A percentile compares a stretch with the other conserved stretches of the same genome.
Evolutionary conservation across 805 yeast genomes (phyloP).

Genomic region (Allodekkera sacchari): DNA sequence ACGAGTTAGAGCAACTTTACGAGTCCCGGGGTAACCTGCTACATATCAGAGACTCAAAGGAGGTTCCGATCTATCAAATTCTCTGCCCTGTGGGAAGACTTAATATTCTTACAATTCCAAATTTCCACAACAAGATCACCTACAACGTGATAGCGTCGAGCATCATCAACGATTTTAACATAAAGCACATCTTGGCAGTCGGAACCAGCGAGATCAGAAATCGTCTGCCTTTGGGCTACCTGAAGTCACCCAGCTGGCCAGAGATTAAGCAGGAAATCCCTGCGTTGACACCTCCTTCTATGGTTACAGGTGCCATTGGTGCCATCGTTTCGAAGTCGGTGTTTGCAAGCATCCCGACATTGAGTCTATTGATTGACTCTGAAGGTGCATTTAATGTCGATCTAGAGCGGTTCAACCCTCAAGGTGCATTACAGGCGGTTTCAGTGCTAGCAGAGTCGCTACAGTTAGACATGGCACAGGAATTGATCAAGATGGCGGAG

Average conservation of each 20-base stretch:
- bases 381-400: slow-evolving; percentile 41
- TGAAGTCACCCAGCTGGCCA: no score
- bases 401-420: slow-evolving; percentile 31
- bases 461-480: slow-evolving; percentile 3
- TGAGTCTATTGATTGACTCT: slow-evolving; percentile 27
- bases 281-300: slow-evolving; percentile 38
- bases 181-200: slow-evolving; percentile 9
- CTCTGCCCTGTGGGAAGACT: slow-evolving; percentile 2
- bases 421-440: slow-evolving; percentile 34
- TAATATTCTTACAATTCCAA: slow-evolving; percentile 14
- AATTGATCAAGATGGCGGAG: slow-evolving; percentile 6
- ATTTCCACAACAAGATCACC: slow-evolving; percentile 14
- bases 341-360: slow-evolving; percentile 4
- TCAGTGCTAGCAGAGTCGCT: slow-evolving; percentile 13
- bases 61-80: slow-evolving; percentile 9
- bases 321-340: slow-evolving; percentile 27
- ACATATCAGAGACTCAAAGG: slow-evolving; percentile 7
- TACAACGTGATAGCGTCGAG: slow-evolving; percentile 17
- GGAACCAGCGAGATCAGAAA: slow-evolving; percentile 22
- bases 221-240: no score
- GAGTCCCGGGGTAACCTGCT: slow-evolving; percentile 3
- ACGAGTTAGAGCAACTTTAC: slow-evolving; percentile 45
- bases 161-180: slow-evolving; percentile 8
- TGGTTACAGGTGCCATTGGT: slow-evolving; percentile 37
- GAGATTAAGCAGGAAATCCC: slow-evolving; percentile 22